Evolutionary conservation across 352 stramenopile species (phyloP).

Genomic region (Phytophthora agathidicida): DNA sequence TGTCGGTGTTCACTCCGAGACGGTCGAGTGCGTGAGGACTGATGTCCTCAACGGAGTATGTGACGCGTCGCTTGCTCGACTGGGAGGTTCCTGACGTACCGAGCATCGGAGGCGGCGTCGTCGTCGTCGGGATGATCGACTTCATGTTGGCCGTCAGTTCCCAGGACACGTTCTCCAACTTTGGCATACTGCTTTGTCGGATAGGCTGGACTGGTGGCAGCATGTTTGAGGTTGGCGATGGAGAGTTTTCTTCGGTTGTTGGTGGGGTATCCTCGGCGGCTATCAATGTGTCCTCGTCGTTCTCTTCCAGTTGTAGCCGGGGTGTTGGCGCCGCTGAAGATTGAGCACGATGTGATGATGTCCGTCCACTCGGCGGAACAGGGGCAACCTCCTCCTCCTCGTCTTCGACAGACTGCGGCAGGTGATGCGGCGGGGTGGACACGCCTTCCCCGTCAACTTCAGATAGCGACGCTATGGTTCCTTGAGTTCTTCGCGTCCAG

Average conservation of each 20-base stretch:
- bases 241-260: background rate
- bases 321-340: background rate
- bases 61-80: slow-evolving; percentile 33
- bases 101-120: slow-evolving; percentile 11
- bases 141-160: slow-evolving; percentile 19
- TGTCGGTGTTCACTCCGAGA: slow-evolving; percentile 65
- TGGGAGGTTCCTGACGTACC: slow-evolving; percentile 1
- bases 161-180: slow-evolving; percentile 24
- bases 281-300: slow-evolving; percentile 14
- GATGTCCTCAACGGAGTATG: slow-evolving; percentile 34
- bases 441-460: slow-evolving; percentile 25
- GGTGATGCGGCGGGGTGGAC: background rate
- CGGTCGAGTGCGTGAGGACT: slow-evolving; percentile 58
- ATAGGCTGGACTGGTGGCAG: background rate
- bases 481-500: slow-evolving; percentile 11
- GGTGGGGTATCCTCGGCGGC: slow-evolving; percentile 4
- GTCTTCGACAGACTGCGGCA: slow-evolving; percentile 21
- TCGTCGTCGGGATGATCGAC: slow-evolving; percentile 16
- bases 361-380: slow-evolving; percentile 4
- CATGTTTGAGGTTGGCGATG: slow-evolving; percentile 3
- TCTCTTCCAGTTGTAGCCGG: slow-evolving; percentile 20
- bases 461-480: slow-evolving; percentile 15
- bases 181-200: slow-evolving; percentile 10
- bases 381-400: slow-evolving; percentile 2
- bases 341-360: slow-evolving; percentile 17